Percentiles rank a stretch among this genome's conserved stretches.
phyloP scores from a whole-genome alignment of 169 alveolate species.

The Eimeria necatrix region DNA sequence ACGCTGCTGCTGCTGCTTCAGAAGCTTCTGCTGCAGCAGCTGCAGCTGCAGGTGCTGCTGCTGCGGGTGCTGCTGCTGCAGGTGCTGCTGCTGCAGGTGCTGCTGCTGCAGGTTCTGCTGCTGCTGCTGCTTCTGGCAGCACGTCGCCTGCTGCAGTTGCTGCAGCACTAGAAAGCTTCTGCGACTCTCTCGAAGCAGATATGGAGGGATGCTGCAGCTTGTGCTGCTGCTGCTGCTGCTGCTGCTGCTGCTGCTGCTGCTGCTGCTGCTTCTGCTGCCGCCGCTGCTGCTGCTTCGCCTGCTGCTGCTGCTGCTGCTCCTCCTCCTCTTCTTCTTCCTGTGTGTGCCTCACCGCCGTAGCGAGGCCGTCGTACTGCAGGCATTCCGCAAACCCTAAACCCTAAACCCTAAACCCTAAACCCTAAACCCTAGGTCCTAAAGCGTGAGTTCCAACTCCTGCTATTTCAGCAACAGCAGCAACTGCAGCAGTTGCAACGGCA shows the following conservation, averaged over 20 bases:
- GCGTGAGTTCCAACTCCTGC: neutral
- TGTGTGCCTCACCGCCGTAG: neutral
- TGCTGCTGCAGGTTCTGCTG: conserved; percentile 14
- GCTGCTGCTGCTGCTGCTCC: conserved; percentile 25
- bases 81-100: neutral
- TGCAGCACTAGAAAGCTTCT: conserved; percentile 14
- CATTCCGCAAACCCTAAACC: neutral
- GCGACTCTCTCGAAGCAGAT: neutral
- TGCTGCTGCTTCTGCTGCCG: neutral
- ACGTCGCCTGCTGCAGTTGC: conserved; percentile 10
- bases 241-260: neutral
- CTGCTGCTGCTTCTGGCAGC: neutral
- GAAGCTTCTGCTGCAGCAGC: neutral
- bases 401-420: conserved; percentile 50
- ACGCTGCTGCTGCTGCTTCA: neutral
- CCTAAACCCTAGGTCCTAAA: neutral
- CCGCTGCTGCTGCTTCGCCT: conserved; percentile 29
- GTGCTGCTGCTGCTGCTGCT: neutral
- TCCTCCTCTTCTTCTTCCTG: neutral
- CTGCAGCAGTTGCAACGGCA: neutral
- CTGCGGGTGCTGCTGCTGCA: conserved; percentile 41
- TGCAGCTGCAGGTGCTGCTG: conserved; percentile 19
- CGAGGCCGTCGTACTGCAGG: neutral
- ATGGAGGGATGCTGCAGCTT: neutral
- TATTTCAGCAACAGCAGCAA: neutral